These are phyloP conservation scores for Dendrocalamus latiflorus DNA, from an alignment of 202 grass and related monocot species.

Conservation along the genomic window DNA sequence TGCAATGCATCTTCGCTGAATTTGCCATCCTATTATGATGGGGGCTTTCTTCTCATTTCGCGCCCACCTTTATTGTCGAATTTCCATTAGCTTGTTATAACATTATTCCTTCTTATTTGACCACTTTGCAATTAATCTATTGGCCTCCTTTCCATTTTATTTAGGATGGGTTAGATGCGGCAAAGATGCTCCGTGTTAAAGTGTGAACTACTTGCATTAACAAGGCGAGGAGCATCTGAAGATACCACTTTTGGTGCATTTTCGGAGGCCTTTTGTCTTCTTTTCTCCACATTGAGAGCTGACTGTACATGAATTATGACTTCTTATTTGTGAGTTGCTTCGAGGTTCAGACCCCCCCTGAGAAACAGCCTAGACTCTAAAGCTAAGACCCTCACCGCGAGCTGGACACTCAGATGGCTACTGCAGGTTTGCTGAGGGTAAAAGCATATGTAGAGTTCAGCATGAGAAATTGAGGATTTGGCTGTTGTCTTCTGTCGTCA, in stretches of 20 bases:
- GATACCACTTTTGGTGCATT: neutral
- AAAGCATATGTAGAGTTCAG: slow-evolving; percentile 27
- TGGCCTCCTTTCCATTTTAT: neutral
- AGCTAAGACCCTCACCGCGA: slow-evolving; percentile 3
- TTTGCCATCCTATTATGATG: neutral
- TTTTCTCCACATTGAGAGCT: slow-evolving; percentile 17
- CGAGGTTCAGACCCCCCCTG: neutral
- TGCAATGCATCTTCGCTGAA: neutral
- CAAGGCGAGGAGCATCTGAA: neutral
- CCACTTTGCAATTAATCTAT: neutral
- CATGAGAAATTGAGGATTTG: neutral
- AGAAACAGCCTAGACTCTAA: slow-evolving; percentile 29
- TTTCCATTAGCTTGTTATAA: neutral
- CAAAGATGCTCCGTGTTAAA: neutral
- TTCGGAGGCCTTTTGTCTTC: neutral
- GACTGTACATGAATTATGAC: slow-evolving; percentile 31
- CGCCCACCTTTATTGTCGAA: neutral
- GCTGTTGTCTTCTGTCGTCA: neutral
- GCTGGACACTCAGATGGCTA: neutral
- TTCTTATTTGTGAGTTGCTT: slow-evolving; percentile 21
- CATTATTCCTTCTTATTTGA: neutral
- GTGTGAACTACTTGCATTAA: neutral
- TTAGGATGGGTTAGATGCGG: slow-evolving; percentile 25
- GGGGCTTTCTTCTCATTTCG: neutral
- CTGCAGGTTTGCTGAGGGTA: neutral